phyloP scores from a whole-genome alignment of 768 basidiomycete genomes.

The Tylopilus sp. region DNA sequence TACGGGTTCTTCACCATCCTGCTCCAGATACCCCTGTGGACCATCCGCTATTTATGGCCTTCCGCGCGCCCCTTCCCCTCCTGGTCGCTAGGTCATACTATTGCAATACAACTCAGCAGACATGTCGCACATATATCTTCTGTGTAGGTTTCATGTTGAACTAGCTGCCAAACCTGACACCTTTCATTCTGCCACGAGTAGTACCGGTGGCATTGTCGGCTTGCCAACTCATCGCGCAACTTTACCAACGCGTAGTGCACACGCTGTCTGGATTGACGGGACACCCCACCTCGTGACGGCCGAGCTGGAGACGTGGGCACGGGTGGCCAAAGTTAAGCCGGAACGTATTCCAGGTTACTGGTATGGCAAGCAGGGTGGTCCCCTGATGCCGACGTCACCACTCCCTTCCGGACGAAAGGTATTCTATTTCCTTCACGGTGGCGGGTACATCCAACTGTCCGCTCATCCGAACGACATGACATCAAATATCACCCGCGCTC shows the following conservation, averaged over 20 bases:
- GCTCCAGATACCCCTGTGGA: constrained; percentile 48
- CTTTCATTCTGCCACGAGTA: not conserved
- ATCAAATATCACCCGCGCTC: constrained; percentile 41
- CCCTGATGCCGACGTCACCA: constrained; percentile 30
- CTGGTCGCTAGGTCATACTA: constrained; percentile 42
- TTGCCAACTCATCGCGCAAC: constrained; percentile 12
- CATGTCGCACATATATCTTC: constrained; percentile 16
- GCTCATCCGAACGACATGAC: constrained; percentile 55
- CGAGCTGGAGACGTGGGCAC: constrained; percentile 26
- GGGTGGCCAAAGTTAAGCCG: constrained; percentile 36
- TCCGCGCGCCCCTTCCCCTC: constrained; percentile 42
- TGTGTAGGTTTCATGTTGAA: constrained; percentile 12
- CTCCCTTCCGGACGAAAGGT: constrained; percentile 53
- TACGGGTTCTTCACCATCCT: constrained; percentile 41
- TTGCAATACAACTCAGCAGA: constrained; percentile 37
- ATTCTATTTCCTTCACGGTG: constrained; percentile 62
- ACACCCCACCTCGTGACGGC: constrained; percentile 30
- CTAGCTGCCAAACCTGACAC: not conserved
- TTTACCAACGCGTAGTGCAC: constrained; percentile 5
- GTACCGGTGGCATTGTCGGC: constrained; percentile 5
- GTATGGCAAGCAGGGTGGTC: constrained; percentile 42
- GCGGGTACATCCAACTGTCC: constrained; percentile 50
- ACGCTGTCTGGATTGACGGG: constrained; percentile 34
- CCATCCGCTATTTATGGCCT: constrained; percentile 32
- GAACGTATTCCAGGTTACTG: constrained; percentile 56